These are phyloP conservation scores for Aspergillus sp. DNA, from an alignment of 2,329 filamentous ascomycete species.

Conservation along the genomic window DNA sequence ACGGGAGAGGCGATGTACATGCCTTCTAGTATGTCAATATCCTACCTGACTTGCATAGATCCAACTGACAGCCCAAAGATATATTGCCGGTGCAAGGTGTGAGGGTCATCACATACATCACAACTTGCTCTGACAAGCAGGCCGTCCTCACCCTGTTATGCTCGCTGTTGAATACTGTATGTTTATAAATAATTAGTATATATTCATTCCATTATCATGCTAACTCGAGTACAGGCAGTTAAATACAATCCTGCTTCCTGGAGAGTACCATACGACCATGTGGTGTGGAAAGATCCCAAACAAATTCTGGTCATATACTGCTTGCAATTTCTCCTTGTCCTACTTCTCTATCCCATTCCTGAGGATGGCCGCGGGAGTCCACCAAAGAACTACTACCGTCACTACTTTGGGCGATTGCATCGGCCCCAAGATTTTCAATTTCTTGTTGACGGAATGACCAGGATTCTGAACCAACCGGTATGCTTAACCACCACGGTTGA, in stretches of 20 bases:
- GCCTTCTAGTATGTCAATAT: conserved; percentile 56
- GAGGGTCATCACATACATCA: conserved; percentile 80
- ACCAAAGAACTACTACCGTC: conserved; percentile 87
- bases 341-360: conserved; percentile 82
- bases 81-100: conserved; percentile 77
- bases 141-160: conserved; percentile 84
- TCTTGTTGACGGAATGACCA: conserved; percentile 87
- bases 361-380: conserved; percentile 62
- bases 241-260: conserved; percentile 95
- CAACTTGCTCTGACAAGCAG: conserved; percentile 84
- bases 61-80: conserved; percentile 29
- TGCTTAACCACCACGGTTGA: conserved; percentile 5
- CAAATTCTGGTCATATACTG: conserved; percentile 89
- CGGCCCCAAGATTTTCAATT: conserved; percentile 97
- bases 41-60: neutral
- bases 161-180: conserved; percentile 86
- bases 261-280: conserved; percentile 88
- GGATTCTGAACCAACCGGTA: conserved; percentile 82
- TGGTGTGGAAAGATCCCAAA: conserved; percentile 86
- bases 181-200: conserved; percentile 26
- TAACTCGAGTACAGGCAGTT: conserved; percentile 58
- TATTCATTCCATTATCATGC: neutral
- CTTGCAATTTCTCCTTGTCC: conserved; percentile 80
- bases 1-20: conserved; percentile 93
- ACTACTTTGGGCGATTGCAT: conserved; percentile 85